These are phyloP conservation scores for Styphnolobium japonicum DNA, from an alignment of 306 rosid genomes.

Conservation along the genomic window DNA sequence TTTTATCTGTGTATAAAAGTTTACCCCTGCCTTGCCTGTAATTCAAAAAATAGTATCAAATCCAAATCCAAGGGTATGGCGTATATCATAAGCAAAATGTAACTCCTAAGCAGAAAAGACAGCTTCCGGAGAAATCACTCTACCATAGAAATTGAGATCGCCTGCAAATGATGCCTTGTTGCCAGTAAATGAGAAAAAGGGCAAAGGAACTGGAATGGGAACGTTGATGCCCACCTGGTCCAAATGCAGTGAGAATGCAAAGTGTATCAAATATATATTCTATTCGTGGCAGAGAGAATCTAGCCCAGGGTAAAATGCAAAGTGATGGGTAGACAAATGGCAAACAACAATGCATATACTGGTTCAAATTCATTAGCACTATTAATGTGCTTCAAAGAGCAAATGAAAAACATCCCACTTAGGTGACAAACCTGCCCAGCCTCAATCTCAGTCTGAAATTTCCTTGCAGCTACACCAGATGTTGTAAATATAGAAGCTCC, in stretches of 20 bases:
- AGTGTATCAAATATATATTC: neutral
- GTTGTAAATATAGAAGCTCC: constrained; percentile 97
- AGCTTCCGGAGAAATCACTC: constrained; percentile 1
- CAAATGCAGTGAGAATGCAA: constrained; percentile 23
- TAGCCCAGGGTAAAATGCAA: constrained; percentile 27
- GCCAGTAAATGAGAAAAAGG: constrained; percentile 92
- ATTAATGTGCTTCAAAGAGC: too few species aligned
- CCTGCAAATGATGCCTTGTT: constrained; percentile 90
- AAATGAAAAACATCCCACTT: neutral
- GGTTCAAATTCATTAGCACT: neutral
- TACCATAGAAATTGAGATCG: constrained; percentile 88
- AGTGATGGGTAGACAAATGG: neutral
- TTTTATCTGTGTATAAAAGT: constrained; percentile 63
- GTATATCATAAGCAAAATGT: neutral
- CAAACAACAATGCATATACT: neutral
- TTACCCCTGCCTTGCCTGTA: constrained; percentile 89
- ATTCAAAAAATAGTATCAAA: constrained; percentile 1
- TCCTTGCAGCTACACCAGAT: constrained; percentile 65
- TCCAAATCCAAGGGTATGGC: constrained; percentile 1
- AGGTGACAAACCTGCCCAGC: constrained; percentile 63
- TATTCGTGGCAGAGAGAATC: neutral
- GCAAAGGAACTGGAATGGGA: constrained; percentile 93
- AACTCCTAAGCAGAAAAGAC: neutral
- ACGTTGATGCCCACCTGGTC: constrained; percentile 89
- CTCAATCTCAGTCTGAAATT: constrained; percentile 65